A percentile compares a stretch with the other conserved stretches of the same genome.
phyloP scores from a whole-genome alignment of 768 basidiomycete species.

The Auriscalpium microsporum region DNA sequence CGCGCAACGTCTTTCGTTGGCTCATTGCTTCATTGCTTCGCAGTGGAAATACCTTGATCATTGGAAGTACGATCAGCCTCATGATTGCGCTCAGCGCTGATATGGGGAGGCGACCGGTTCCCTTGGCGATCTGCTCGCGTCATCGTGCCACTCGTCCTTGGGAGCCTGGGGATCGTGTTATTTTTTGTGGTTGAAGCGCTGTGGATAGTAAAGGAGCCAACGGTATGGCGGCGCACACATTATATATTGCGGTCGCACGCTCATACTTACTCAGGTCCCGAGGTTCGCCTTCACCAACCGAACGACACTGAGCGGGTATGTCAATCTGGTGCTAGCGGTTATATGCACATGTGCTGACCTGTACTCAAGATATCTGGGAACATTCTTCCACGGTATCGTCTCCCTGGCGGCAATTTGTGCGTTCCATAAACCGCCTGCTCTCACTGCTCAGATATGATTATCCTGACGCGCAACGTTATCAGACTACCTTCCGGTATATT shows the following conservation, averaged over 20 bases:
- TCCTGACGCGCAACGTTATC: too few species aligned
- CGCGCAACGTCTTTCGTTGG: neutral
- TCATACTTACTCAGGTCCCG: slow-evolving; percentile 16
- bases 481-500: slow-evolving; percentile 24
- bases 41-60: slow-evolving; percentile 20
- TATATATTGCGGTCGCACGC: neutral
- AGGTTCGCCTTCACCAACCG: slow-evolving; percentile 16
- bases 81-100: slow-evolving; percentile 22
- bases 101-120: slow-evolving; percentile 21
- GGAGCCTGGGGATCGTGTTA: slow-evolving; percentile 16
- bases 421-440: neutral
- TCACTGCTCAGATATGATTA: too few species aligned
- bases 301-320: slow-evolving; percentile 17
- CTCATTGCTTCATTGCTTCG: neutral
- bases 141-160: slow-evolving; percentile 25
- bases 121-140: slow-evolving; percentile 21
- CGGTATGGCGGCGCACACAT: neutral
- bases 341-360: neutral
- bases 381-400: slow-evolving; percentile 11
- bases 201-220: slow-evolving; percentile 3
- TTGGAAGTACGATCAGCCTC: slow-evolving; percentile 12
- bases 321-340: neutral
- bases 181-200: slow-evolving; percentile 20
- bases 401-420: slow-evolving; percentile 9
- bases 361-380: slow-evolving; percentile 4